Evolutionary conservation across 2,329 filamentous ascomycete genomes (phyloP), one percentile per base, ranked within the genome.

Genomic region (Fusarium sp.): DNA sequence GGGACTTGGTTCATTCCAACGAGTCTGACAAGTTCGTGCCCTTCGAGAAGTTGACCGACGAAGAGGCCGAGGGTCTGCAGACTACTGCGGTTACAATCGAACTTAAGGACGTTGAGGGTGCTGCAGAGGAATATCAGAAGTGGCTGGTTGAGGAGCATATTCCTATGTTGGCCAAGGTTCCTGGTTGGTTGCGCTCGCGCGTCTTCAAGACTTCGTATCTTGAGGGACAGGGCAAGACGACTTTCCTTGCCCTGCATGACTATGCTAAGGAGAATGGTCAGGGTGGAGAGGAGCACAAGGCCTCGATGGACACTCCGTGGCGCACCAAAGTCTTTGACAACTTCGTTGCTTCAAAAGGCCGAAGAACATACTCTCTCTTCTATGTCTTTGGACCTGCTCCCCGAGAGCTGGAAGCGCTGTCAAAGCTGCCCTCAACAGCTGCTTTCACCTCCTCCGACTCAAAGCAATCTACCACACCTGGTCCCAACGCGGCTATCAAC

Each of bases 91-190:
- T 93, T 4, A 88, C 89, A 53, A 84, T 93, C 11, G 86, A 84
- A 2, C 82, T 92, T 21, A 85, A 88, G 11, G 83, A 84, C 16
- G 79, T 80, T n/a, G 85, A 87, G 3, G 80, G 79, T 9, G 88
- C 89, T 1, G 83, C 85, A 32, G 85, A 87, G 28, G 87, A 88
- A 49, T 86, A 91, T 61, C 82, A 86, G 62, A 89, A 87, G 79
- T 97, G 93, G 93, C 93, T 93, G 78, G 83, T 88, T 35, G 89
- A 95, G 69, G 93, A 96, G 80, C 93, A 96, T 80, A 86, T 92
- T 25, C 86, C 87, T 6, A 88, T 95, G 87, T 80, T 97, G 65
- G 85, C 91, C 69, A 92, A 92, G 77, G 88, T 95, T 0, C 92
- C 93, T 0, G 94, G 94, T 8, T 97, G 94, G 93, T 83, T 93